phyloP scores from a whole-genome alignment of 2,329 filamentous ascomycete species.

The Claviceps paspali region DNA sequence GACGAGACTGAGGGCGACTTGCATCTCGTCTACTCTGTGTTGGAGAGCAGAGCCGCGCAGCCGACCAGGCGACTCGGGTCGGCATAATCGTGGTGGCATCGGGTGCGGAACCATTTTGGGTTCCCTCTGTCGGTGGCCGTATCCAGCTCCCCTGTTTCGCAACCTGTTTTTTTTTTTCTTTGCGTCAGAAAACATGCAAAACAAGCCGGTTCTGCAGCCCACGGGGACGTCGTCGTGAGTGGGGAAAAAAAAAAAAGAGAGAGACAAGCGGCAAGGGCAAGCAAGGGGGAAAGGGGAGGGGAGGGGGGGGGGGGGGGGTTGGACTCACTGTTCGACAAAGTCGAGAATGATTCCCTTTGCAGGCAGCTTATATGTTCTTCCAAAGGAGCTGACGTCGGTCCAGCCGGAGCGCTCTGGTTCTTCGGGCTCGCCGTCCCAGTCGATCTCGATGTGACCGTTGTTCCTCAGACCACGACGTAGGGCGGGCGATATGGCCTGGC shows the following conservation, averaged over 20 bases:
- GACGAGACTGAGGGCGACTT: conserved; percentile 49
- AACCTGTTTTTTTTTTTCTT: conserved; percentile 19
- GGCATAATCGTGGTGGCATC: conserved; percentile 10
- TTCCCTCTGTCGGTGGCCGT: conserved; percentile 17
- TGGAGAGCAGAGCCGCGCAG: conserved; percentile 21
- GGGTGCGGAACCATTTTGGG: conserved; percentile 16
- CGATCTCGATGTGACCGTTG: conserved; percentile 58
- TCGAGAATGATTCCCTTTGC: conserved; percentile 52
- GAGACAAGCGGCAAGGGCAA: too few relatives aligned
- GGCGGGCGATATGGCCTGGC: conserved; percentile 33
- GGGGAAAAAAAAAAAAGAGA: too few relatives aligned
- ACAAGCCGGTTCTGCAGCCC: too few relatives aligned
- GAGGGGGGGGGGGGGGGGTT: background rate
- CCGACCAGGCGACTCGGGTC: conserved; percentile 8
- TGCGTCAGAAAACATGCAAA: too few relatives aligned
- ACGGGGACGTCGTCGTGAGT: too few relatives aligned
- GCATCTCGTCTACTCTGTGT: conserved; percentile 44
- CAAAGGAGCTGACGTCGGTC: conserved; percentile 43
- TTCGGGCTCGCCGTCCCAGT: conserved; percentile 41
- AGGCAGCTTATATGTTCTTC: conserved; percentile 48
- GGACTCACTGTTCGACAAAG: conserved; percentile 50
- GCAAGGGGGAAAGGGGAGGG: too few relatives aligned
- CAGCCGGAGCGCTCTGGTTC: conserved; percentile 40
- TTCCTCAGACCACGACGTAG: conserved; percentile 51
- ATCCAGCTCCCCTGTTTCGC: conserved; percentile 23